Percentiles rank a stretch among this genome's conserved stretches.
phyloP scores from a whole-genome alignment of 2,329 filamentous ascomycete species.

The Didymella segeticola region DNA sequence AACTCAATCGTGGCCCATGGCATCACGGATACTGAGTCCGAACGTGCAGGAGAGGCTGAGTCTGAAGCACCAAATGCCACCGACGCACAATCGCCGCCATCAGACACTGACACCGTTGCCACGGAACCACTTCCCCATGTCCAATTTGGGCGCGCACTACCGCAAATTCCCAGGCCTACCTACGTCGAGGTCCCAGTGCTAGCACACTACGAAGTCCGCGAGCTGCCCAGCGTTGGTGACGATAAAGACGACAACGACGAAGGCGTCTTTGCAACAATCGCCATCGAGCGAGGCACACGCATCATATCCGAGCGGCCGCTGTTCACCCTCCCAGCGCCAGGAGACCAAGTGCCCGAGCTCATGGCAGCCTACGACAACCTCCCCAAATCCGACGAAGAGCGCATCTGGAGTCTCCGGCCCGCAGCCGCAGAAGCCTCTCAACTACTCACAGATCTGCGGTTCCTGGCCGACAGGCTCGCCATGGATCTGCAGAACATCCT shows the following conservation, averaged over 20 bases:
- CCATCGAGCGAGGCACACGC: slow-evolving; percentile 20
- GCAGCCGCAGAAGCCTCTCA: slow-evolving; percentile 3
- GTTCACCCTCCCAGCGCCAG: slow-evolving; percentile 6
- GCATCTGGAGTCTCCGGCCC: slow-evolving; percentile 10
- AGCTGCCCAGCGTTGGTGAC: neutral
- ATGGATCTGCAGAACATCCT: neutral
- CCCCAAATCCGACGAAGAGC: slow-evolving; percentile 1
- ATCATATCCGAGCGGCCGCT: slow-evolving; percentile 23
- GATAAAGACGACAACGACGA: neutral
- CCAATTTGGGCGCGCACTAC: neutral
- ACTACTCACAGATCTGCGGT: slow-evolving; percentile 2
- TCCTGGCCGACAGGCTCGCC: neutral
- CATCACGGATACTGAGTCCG: neutral
- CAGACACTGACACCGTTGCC: slow-evolving; percentile 7
- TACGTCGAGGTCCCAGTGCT: slow-evolving; percentile 1
- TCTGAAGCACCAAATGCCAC: neutral
- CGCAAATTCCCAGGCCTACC: neutral
- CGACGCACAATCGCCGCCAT: neutral
- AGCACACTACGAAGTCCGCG: slow-evolving; percentile 12
- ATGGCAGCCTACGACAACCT: slow-evolving; percentile 12
- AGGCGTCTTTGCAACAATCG: slow-evolving; percentile 19
- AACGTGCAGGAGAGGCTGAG: neutral
- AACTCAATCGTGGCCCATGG: neutral
- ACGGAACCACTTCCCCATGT: slow-evolving; percentile 1
- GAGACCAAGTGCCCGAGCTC: slow-evolving; percentile 5